These are phyloP conservation scores for Colletotrichum musicola DNA, from an alignment of 2,329 filamentous ascomycete species.

Conservation along the genomic window DNA sequence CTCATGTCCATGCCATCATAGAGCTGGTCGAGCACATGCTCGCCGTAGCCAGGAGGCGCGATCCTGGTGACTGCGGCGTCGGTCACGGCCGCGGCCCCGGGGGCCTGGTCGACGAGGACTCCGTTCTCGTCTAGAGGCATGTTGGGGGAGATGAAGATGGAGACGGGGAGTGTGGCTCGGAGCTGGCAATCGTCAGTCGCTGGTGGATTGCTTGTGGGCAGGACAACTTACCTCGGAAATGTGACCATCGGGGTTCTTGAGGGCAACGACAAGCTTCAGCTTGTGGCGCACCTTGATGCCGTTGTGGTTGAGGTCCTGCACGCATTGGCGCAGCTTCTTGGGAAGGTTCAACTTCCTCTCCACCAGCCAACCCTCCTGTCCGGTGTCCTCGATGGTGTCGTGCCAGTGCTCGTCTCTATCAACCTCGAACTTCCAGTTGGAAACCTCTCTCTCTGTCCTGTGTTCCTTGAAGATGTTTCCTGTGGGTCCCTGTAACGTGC, in stretches of 20 bases:
- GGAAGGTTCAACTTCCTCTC: constrained; percentile 78
- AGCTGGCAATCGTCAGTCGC: constrained; percentile 62
- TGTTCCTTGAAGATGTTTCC: constrained; percentile 65
- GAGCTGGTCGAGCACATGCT: constrained; percentile 89
- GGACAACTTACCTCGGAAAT: constrained; percentile 78
- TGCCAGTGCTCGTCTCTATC: constrained; percentile 74
- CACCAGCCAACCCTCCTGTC: constrained; percentile 74
- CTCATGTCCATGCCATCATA: constrained; percentile 88
- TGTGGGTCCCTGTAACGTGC: constrained; percentile 63
- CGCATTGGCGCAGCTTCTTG: constrained; percentile 82
- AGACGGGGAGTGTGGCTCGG: constrained; percentile 89
- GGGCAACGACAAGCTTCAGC: constrained; percentile 88
- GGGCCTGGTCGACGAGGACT: constrained; percentile 75
- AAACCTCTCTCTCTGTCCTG: constrained; percentile 74
- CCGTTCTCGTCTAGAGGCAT: constrained; percentile 90
- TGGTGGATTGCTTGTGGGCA: neutral
- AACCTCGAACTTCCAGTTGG: constrained; percentile 68
- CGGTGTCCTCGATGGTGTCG: constrained; percentile 75
- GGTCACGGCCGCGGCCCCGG: constrained; percentile 59
- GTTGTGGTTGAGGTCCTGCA: constrained; percentile 90
- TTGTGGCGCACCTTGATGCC: constrained; percentile 95
- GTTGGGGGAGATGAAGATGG: constrained; percentile 95
- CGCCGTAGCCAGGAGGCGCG: constrained; percentile 92
- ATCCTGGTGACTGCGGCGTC: constrained; percentile 71
- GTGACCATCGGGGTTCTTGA: constrained; percentile 96